Base-by-base conservation (phyloP, 352 stramenopile genomes). In the Poterioochromonas sp. region DNA sequence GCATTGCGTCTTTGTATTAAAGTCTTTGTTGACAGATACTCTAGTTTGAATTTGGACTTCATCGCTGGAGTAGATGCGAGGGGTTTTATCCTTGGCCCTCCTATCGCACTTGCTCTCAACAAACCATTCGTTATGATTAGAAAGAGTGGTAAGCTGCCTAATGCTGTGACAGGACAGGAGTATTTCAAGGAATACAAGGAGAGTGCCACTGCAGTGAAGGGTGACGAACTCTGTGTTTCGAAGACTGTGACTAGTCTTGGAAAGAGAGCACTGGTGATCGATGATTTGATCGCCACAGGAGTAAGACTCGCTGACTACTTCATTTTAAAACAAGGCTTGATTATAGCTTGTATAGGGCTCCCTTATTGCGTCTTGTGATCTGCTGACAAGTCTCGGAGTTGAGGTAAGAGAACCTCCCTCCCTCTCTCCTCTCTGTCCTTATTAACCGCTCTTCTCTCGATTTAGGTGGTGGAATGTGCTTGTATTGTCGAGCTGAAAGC, bases 101-200 rank as follows among this genome's bases (percentile, higher is more conserved):
- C 94, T 69, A 86, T 98, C 73, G 95, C 92, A 26, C 86, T 95
- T 62, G 87, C 86, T n/a, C 89, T 98, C 79, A 89, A 96, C 74
- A 97, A 97, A 82, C 94, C 93, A 34, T 97, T 98, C 82, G 95
- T 98, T 81, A 98, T 98, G 94, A 91, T 98, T 82, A 89, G 95
- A 79, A 99, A 99, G 84, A 90, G 91, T 43, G 92, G 58, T 41
- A 98, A 98, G 84, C 97, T 98, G 89, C 94, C 94, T 54, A 97
- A 93, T 78, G 88, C 93, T 49, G 90, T 94, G 79, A 87, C 90
- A 77, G 93, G 87, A 32, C 86, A 89, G 73, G 87, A 90, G 77
- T 98, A 98, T 83, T 88, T 92, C 60, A 97, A 96, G 81, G 95
- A 94, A 81, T 94, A 95, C 82, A 85, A 94, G 83, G 83, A 90